Conservation (phyloP, 495 filamentous ascomycete genomes). For the Gamarada debralockiae region DNA sequence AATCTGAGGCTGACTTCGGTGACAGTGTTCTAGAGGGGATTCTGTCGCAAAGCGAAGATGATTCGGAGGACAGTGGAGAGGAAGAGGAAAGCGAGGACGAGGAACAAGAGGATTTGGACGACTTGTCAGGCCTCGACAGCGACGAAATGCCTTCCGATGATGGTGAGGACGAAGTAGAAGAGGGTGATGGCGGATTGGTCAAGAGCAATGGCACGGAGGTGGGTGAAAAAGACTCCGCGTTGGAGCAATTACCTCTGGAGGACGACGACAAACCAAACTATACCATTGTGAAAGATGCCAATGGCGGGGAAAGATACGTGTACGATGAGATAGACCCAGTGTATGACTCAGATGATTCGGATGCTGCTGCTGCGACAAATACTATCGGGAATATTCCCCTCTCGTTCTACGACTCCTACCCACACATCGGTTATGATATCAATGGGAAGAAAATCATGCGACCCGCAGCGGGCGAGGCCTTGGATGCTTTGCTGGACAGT, state of each 20-base stretch:
- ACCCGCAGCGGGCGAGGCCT: conserved; percentile 86
- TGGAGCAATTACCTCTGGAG: conserved; percentile 32
- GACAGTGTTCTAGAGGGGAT: conserved; percentile 60
- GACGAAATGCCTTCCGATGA: conserved; percentile 56
- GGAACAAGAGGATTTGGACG: conserved; percentile 40
- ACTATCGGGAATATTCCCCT: conserved; percentile 95
- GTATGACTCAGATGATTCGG: conserved; percentile 93
- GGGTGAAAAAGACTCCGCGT: conserved; percentile 14
- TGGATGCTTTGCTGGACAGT: conserved; percentile 91
- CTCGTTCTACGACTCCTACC: conserved; percentile 93
- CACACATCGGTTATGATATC: conserved; percentile 98
- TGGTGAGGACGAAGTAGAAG: conserved; percentile 30
- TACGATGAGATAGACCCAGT: conserved; percentile 90
- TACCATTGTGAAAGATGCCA: conserved; percentile 51
- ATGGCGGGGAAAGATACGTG: conserved; percentile 46
- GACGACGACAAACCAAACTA: conserved; percentile 50
- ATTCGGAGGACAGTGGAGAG: conserved; percentile 38
- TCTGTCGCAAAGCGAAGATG: conserved; percentile 52
- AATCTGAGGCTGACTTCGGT: conserved; percentile 64
- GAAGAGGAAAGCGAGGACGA: conserved; percentile 41
- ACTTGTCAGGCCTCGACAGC: conserved; percentile 48
- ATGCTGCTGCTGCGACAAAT: conserved; percentile 73
- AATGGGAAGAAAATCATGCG: conserved; percentile 97
- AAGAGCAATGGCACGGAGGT: conserved; percentile 29
- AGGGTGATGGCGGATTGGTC: conserved; percentile 17